Conservation (phyloP, 495 filamentous ascomycete genomes). For the Xylaria acuta region DNA sequence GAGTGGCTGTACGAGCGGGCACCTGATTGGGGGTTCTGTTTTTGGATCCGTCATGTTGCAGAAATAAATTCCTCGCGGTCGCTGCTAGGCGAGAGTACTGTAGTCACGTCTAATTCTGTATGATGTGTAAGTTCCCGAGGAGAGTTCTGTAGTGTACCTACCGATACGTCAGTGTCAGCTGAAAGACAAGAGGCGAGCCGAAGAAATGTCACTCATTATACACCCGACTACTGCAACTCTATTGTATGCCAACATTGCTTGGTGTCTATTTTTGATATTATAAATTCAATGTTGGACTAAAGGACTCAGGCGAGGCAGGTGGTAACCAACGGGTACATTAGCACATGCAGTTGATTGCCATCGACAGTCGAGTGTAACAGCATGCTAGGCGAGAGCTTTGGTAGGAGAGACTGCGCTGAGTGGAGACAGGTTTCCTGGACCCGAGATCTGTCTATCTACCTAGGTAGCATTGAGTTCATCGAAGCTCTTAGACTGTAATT, state of each 20-base stretch:
- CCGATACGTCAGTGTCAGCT: background rate
- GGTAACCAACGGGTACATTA: background rate
- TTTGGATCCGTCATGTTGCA: background rate
- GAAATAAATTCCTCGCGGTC: constrained; percentile 4
- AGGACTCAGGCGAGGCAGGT: background rate
- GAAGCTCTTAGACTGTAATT: background rate
- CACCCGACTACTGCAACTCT: background rate
- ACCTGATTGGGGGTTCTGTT: background rate
- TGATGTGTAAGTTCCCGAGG: constrained; percentile 10
- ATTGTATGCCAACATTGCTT: background rate
- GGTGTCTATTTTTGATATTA: background rate
- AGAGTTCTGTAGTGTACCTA: background rate
- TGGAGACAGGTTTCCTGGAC: constrained; percentile 1
- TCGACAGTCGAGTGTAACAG: constrained; percentile 1
- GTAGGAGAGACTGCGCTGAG: constrained; percentile 1
- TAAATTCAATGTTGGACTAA: constrained; percentile 1
- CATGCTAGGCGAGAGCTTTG: background rate
- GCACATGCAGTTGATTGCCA: constrained; percentile 5
- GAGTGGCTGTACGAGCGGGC: background rate
- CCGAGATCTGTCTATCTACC: background rate
- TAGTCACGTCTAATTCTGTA: constrained; percentile 11
- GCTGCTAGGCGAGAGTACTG: background rate
- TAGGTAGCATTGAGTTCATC: background rate
- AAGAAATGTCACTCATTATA: too few species aligned
- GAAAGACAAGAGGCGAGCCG: background rate